Conservation (phyloP, 2,329 filamentous ascomycete genomes). For the Geoglossum cookeanum region DNA sequence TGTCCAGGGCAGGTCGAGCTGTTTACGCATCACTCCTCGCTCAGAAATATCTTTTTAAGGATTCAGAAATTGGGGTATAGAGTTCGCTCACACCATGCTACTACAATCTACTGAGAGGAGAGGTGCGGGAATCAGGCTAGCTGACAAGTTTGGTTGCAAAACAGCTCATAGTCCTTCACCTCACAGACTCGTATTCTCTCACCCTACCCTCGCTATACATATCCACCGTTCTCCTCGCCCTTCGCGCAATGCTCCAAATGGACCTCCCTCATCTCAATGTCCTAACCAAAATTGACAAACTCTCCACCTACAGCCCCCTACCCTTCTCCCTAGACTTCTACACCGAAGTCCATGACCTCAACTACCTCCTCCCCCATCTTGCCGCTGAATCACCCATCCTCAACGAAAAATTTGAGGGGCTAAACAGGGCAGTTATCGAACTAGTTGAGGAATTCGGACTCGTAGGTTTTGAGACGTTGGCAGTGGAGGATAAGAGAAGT, state of each 20-base stretch:
- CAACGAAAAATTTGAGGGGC: constrained; percentile 57
- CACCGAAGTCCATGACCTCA: constrained; percentile 87
- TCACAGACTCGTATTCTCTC: constrained; percentile 85
- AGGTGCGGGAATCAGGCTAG: background rate
- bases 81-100: constrained; percentile 33
- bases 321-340: constrained; percentile 96
- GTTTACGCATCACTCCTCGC: constrained; percentile 82
- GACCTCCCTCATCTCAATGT: constrained; percentile 93
- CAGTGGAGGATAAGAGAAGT: constrained; percentile 89
- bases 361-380: constrained; percentile 63
- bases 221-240: constrained; percentile 76
- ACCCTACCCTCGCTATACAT: constrained; percentile 90
- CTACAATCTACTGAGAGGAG: constrained; percentile 4
- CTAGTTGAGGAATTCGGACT: constrained; percentile 80
- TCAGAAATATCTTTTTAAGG: constrained; percentile 80
- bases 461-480: constrained; percentile 80
- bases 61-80: constrained; percentile 83
- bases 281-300: constrained; percentile 92
- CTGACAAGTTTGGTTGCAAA: background rate
- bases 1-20: constrained; percentile 94
- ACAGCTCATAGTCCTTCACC: constrained; percentile 79
- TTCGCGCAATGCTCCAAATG: constrained; percentile 95
- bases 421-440: constrained; percentile 74
- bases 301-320: constrained; percentile 64
- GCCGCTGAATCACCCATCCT: constrained; percentile 56